Conservation (phyloP, 768 basidiomycete genomes). For the Scleroderma bovista region DNA sequence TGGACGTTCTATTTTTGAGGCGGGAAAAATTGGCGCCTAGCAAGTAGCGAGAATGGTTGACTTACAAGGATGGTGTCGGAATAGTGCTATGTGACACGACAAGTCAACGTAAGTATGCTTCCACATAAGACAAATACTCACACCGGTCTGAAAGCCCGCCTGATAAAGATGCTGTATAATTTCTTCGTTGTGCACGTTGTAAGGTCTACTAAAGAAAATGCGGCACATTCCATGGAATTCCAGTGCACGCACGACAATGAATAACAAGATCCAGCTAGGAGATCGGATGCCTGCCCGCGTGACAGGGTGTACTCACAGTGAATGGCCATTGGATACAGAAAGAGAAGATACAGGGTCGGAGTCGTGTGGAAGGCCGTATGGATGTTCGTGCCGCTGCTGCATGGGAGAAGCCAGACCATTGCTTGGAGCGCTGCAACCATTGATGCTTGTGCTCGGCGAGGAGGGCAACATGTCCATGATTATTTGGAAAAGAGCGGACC, state of each 20-base stretch:
- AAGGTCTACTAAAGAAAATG: constrained; percentile 33
- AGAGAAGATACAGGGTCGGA: constrained; percentile 24
- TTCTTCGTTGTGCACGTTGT: constrained; percentile 66
- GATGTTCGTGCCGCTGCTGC: constrained; percentile 34
- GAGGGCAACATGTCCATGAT: constrained; percentile 24
- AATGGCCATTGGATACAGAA: constrained; percentile 51
- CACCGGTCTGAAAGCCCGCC: constrained; percentile 76
- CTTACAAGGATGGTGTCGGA: constrained; percentile 75
- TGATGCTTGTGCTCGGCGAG: constrained; percentile 36
- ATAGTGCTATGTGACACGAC: constrained; percentile 55
- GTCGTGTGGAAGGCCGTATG: constrained; percentile 26
- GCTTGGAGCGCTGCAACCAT: constrained; percentile 45
- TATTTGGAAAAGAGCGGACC: constrained; percentile 3
- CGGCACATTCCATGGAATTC: constrained; percentile 5
- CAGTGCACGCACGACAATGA: background rate
- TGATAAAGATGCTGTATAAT: constrained; percentile 77
- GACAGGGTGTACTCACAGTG: constrained; percentile 43
- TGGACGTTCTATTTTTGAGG: constrained; percentile 54
- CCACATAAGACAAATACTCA: constrained; percentile 36
- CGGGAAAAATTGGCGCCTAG: constrained; percentile 8
- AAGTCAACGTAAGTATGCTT: constrained; percentile 2
- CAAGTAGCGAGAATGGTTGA: constrained; percentile 1
- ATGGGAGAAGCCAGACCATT: constrained; percentile 42
- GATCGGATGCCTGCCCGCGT: constrained; percentile 3
- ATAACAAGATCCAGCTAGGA: constrained; percentile 3